Evolutionary conservation across 208 protist genomes (phyloP).

Genomic region (Crithidia mellificae): DNA sequence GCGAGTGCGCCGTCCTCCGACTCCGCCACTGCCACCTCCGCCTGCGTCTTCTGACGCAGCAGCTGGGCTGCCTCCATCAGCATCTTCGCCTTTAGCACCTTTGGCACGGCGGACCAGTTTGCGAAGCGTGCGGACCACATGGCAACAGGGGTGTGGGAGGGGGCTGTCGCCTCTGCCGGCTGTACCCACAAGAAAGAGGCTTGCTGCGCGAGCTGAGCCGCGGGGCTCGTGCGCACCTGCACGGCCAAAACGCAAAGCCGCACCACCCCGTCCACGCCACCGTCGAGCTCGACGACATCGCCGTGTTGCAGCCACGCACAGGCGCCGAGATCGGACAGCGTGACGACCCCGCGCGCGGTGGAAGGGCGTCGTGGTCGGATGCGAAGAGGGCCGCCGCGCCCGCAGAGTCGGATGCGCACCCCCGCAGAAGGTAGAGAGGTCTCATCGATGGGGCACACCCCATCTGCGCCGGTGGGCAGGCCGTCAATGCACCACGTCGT

Average conservation of each 20-base stretch:
- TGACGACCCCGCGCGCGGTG: neutral
- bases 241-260: constrained; percentile 17
- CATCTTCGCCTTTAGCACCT: constrained; percentile 30
- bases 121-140: constrained; percentile 13
- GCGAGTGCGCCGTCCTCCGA: neutral
- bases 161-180: neutral
- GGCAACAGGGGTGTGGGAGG: neutral
- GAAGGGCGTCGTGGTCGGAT: neutral
- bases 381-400: constrained; percentile 1
- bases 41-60: neutral
- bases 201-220: neutral
- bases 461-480: constrained; percentile 3
- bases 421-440: constrained; percentile 21
- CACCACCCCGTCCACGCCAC: neutral
- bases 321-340: neutral
- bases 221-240: constrained; percentile 7
- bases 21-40: neutral
- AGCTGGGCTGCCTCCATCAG: constrained; percentile 21
- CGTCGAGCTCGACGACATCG: constrained; percentile 29
- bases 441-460: constrained; percentile 14
- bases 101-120: constrained; percentile 20
- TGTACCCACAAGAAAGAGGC: constrained; percentile 31
- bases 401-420: constrained; percentile 28
- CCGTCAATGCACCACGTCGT: constrained; percentile 39
- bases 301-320: constrained; percentile 33